A percentile compares a stretch with the other conserved stretches of the same genome.
phyloP scores from a whole-genome alignment of 163 green algal genomes.

The Chloroidium sp. region DNA sequence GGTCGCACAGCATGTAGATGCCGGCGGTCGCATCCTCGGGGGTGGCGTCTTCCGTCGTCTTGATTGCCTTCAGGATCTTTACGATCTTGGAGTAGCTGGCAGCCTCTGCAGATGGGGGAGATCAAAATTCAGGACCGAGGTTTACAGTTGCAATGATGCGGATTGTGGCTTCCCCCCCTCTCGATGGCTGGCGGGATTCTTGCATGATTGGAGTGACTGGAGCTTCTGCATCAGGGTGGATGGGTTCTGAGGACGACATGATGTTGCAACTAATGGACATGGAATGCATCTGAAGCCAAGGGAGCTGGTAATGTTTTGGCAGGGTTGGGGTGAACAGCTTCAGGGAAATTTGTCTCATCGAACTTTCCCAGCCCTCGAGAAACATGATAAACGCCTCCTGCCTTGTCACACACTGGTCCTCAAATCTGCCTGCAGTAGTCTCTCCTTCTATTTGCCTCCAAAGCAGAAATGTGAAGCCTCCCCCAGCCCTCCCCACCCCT shows the following conservation, averaged over 20 bases:
- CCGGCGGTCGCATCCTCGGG: not conserved
- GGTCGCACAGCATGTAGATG: conserved; percentile 18
- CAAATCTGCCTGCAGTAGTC: no score
- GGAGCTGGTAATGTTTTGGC: no score
- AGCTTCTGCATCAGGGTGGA: not conserved
- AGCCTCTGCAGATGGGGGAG: not conserved
- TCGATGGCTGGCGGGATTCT: no score
- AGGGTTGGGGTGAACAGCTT: no score
- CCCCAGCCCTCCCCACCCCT: no score
- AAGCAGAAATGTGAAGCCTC: no score
- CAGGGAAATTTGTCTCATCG: no score
- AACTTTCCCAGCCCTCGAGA: no score
- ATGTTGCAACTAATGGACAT: not conserved
- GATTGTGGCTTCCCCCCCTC: not conserved
- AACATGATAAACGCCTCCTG: no score
- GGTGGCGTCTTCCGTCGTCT: conserved; percentile 18
- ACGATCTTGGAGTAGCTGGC: not conserved
- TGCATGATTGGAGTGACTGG: not conserved
- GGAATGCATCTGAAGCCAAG: no score
- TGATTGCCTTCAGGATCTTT: conserved; percentile 21
- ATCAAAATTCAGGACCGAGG: not conserved
- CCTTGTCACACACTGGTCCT: no score
- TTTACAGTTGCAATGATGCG: not conserved
- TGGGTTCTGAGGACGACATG: not conserved
- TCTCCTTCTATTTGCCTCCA: no score